Conservation (phyloP, 2,329 filamentous ascomycete species). For the Chaetoscypha palmicola region DNA sequence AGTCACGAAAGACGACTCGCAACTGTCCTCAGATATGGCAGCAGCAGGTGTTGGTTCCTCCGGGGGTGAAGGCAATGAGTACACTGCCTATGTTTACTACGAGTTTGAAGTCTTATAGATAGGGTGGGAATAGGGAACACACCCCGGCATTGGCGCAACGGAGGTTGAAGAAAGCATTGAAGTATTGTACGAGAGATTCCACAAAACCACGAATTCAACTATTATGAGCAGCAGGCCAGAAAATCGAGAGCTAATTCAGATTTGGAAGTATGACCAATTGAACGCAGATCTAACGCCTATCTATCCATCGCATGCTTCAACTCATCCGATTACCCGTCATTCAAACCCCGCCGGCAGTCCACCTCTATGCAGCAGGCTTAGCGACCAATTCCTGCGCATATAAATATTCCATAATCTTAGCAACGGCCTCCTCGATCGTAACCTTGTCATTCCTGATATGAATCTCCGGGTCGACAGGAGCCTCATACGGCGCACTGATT, state of each 20-base stretch:
- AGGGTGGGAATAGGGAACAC: constrained; percentile 5
- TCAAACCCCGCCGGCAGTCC: too few species aligned
- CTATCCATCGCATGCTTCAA: too few species aligned
- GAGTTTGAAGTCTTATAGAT: constrained; percentile 67
- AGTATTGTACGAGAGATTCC: constrained; percentile 18
- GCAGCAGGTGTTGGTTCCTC: constrained; percentile 57
- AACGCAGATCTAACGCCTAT: not conserved
- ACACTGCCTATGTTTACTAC: constrained; percentile 96
- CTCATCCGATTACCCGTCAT: not conserved
- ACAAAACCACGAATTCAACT: constrained; percentile 6
- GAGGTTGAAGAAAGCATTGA: constrained; percentile 18
- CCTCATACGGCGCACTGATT: constrained; percentile 92
- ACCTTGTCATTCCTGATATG: constrained; percentile 76
- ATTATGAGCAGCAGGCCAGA: not conserved
- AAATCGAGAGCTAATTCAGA: not conserved
- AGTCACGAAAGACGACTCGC: constrained; percentile 81
- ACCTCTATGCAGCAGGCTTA: constrained; percentile 11
- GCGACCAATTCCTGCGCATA: constrained; percentile 57
- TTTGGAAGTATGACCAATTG: too few species aligned
- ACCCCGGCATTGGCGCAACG: constrained; percentile 14
- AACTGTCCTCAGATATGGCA: constrained; percentile 74
- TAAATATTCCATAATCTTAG: constrained; percentile 74
- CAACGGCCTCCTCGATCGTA: constrained; percentile 82
- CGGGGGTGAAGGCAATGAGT: constrained; percentile 70
- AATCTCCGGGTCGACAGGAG: constrained; percentile 77